Evolutionary conservation across 176 grass and related monocot genomes (phyloP), one percentile per base, ranked within the genome.

Genomic region (Saccharum spontaneum): DNA sequence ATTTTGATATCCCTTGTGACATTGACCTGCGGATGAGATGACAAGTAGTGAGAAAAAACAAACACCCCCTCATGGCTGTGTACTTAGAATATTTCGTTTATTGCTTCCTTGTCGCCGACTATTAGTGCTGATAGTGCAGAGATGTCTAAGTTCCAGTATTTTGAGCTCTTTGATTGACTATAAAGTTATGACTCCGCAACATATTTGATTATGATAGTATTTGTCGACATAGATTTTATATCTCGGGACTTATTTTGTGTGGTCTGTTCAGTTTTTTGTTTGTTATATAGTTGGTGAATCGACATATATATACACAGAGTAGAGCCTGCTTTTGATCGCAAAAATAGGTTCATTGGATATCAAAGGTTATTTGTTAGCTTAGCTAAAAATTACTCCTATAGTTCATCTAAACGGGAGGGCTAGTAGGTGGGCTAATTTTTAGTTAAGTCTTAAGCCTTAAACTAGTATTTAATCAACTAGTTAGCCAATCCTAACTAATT

Each of bases 1-100:
- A 78, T 85, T 85, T 85, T 85, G 83, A 70, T 78, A 38, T 72
- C 46, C 36, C 46, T 68, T 10, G 40, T 85, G 83, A 85, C 48
- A 17, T 78, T 85, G 30, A 55, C 83, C 66, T 77, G 49, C 50
- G 6, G 49, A 75, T 85, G 74, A 78, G 74, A 77, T 78, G 83
- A 85, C 83, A 31, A 44, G 63, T 78, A 85, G 74, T 36, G 65
- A 31, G n/a, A 15, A 48, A 73, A 44, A 46, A 73, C 28, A 48
- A 20, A 55, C 7, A 23, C 75, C 65, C 44, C 34, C 74, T 38
- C 8, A 78, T 78, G 83, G 64, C 14, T 78, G 75, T 71, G 77
- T 70, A 85, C 68, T 78, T 68, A 78, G 75, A 61, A 71, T 31
- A 30, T 15, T 68, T 69, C 40, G 39, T 76, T 68, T 43, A 59